These are phyloP conservation scores for Cordyceps fumosorosea DNA, from an alignment of 2,329 filamentous ascomycete genomes.

Conservation along the genomic window DNA sequence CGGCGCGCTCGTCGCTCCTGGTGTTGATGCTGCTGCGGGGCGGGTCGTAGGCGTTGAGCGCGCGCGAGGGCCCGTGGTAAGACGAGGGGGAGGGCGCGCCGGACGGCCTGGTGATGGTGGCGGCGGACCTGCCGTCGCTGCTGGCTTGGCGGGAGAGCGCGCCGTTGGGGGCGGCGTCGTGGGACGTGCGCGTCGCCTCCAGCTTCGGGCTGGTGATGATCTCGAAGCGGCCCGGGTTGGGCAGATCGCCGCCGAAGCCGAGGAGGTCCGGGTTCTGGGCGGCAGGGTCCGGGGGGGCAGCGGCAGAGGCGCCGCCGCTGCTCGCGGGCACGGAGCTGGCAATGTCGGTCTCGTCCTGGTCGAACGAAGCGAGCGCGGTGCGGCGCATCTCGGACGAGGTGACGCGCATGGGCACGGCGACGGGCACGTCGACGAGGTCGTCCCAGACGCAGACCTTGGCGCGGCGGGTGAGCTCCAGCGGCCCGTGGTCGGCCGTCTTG, in stretches of 20 bases:
- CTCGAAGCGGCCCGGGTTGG: conserved; percentile 71
- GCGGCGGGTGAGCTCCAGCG: conserved; percentile 83
- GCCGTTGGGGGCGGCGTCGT: not conserved
- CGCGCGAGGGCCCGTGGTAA: conserved; percentile 36
- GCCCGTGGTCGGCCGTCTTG: conserved; percentile 86
- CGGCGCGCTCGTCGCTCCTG: conserved; percentile 19
- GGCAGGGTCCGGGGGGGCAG: not conserved
- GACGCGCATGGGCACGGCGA: conserved; percentile 81
- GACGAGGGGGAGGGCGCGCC: not conserved
- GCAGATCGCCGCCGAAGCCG: conserved; percentile 50
- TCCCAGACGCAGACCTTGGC: conserved; percentile 97
- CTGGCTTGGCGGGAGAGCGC: not conserved
- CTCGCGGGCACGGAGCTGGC: conserved; percentile 29
- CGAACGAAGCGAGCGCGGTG: conserved; percentile 47
- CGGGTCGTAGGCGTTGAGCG: conserved; percentile 39
- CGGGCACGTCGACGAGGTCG: conserved; percentile 89
- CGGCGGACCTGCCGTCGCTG: not conserved
- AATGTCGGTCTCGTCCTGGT: conserved; percentile 94
- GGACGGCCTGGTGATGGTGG: not conserved
- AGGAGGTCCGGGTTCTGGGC: conserved; percentile 59
- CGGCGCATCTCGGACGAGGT: conserved; percentile 80
- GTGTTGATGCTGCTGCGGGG: conserved; percentile 23
- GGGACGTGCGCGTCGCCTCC: conserved; percentile 30
- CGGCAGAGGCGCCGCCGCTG: conserved; percentile 13
- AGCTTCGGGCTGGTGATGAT: conserved; percentile 43